Evolutionary conservation across 768 basidiomycete genomes (phyloP).

Genomic region (Rhizopogon vesiculosus): DNA sequence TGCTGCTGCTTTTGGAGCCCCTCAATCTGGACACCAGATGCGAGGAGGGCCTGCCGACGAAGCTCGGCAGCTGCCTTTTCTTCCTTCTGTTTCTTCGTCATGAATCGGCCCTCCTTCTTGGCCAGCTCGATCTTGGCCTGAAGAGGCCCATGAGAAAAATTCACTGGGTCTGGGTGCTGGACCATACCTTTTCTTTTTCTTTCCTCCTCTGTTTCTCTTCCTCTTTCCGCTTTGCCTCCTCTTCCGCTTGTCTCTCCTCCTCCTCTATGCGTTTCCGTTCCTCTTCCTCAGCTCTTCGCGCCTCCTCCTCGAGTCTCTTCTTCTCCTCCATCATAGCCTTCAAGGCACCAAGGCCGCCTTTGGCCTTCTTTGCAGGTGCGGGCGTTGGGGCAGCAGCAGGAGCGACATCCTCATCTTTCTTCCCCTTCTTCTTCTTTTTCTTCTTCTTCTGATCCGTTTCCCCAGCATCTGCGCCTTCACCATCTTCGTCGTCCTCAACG

Average conservation of each 20-base stretch:
- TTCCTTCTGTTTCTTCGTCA: conserved; percentile 98
- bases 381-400: conserved; percentile 37
- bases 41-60: conserved; percentile 84
- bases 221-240: conserved; percentile 73
- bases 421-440: conserved; percentile 79
- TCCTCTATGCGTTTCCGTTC: conserved; percentile 81
- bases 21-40: conserved; percentile 86
- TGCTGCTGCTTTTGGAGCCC: conserved; percentile 61
- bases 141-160: neutral
- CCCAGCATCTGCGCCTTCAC: conserved; percentile 54
- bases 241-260: conserved; percentile 74
- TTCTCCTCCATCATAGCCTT: conserved; percentile 92
- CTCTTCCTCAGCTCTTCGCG: conserved; percentile 65
- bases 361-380: conserved; percentile 59
- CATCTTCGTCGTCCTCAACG: conserved; percentile 61
- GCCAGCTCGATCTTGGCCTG: conserved; percentile 86
- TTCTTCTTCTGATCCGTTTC: conserved; percentile 52
- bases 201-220: conserved; percentile 82
- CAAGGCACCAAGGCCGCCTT: conserved; percentile 75
- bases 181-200: conserved; percentile 78
- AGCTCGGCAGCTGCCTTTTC: conserved; percentile 89
- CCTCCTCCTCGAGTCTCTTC: conserved; percentile 85
- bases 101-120: conserved; percentile 88
- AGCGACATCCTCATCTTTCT: conserved; percentile 70
- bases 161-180: neutral